phyloP scores from a whole-genome alignment of 2,329 filamentous ascomycete species.

The Coniochaeta hoffmannii region DNA sequence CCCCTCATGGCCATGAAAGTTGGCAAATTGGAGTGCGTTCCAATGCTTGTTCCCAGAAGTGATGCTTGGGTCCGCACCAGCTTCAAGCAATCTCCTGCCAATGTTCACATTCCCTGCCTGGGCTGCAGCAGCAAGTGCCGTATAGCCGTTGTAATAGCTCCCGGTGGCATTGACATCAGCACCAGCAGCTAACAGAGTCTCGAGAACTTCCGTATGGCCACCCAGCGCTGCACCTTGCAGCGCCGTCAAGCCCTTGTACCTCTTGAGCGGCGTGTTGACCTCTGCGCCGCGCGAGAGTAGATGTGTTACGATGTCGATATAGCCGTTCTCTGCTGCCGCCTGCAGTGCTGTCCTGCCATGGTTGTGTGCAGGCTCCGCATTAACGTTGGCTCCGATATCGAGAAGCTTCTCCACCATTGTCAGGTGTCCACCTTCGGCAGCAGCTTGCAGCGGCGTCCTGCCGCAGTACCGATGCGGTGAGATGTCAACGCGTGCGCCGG shows the following conservation, averaged over 20 bases:
- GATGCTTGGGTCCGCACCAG: constrained; percentile 7
- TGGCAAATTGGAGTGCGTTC: constrained; percentile 9
- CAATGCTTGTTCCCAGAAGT: constrained; percentile 3
- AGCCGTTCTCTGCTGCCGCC: constrained; percentile 9
- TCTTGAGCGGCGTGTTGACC: constrained; percentile 11
- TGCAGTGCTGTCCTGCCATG: constrained; percentile 16
- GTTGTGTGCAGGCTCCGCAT: constrained; percentile 17
- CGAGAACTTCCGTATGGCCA: constrained; percentile 24
- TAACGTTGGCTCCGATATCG: constrained; percentile 26
- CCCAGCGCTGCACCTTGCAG: constrained; percentile 26
- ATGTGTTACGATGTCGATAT: constrained; percentile 6
- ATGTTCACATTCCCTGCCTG: constrained; percentile 10
- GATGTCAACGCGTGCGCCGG: constrained; percentile 22
- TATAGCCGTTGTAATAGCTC: constrained; percentile 12
- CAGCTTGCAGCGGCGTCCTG: constrained; percentile 31
- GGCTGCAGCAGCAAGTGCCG: constrained; percentile 13
- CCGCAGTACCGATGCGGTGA: constrained; percentile 23
- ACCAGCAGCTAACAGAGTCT: constrained; percentile 11
- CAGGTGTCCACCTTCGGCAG: constrained; percentile 19
- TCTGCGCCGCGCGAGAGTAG: constrained; percentile 12
- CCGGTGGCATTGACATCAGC: constrained; percentile 17
- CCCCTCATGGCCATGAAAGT: constrained; percentile 2
- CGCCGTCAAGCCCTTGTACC: constrained; percentile 21
- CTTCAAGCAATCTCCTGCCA: constrained; percentile 8
- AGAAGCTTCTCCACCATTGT: constrained; percentile 22